Base-by-base conservation (phyloP, 768 basidiomycete genomes). In the Podaxis sp. region DNA sequence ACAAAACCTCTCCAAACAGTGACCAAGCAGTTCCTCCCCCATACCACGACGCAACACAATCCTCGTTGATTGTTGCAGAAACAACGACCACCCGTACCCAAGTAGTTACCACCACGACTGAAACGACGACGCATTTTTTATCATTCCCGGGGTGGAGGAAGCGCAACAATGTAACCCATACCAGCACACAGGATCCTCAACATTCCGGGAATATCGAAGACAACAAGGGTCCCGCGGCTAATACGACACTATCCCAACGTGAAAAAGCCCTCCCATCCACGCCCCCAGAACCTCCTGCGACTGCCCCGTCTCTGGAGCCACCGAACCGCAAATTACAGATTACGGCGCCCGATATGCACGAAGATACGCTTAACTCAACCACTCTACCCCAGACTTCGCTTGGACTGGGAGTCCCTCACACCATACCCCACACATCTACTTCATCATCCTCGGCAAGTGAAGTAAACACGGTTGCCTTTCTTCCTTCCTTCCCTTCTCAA, bases 91-190 rank as follows among this genome's bases (percentile, higher is more conserved):
- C 80, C 27, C 79, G 76, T 28, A 82, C 79, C 21, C 74, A 76
- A 63, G 71, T 73, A 40, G 73, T 78, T n/a, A 76, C 79, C 7
- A 77, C 78, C 6, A 79, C 82, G 23, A 79, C 80, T 11, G 74
- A 76, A 54, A 79, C 80, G 11, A 75, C 82, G 11, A 80, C 83
- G 23, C 85, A 84, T 71, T 84, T 89, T 72, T 84, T 90, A 71
- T 85, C 88, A 23, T 71, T 87, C 25, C 84, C 87, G 14, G 76
- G 79, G 62, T 88, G 87, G 87, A 82, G 77, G 67, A 86, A 82
- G 65, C 85, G 81, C 6, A 50, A n/a, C 35, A 66, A 64, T 62
- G 74, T 72, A 28, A 67, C 73, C 50, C 64, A 69, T 21, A 67
- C 75, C 23, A 67, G 64, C 21, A 55, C 64, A 13, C 54, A 62